Evolutionary conservation across 805 yeast genomes (phyloP), one percentile per base, ranked within the genome.

Genomic region (Ogataea henricii): DNA sequence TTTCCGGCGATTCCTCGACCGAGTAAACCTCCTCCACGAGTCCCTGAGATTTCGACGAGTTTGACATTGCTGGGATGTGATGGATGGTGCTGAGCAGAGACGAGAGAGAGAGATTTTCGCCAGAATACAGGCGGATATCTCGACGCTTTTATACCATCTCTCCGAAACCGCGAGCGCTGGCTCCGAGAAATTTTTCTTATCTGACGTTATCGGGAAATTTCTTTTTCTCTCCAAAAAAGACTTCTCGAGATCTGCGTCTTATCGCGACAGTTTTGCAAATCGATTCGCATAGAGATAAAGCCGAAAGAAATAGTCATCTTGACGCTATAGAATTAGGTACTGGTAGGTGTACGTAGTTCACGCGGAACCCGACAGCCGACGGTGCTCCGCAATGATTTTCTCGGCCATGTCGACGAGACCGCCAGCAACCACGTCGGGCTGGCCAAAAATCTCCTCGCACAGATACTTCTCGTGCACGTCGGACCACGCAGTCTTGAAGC

Each of bases 401-500:
- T 60, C 51, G 8, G 66, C 68, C 59, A 63, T 60, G 38, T 64
- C 68, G 14, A 62, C 52, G 21, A 64, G 54, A 8, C 65, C 64
- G 3, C 42, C 57, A 10, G 65, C 66, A 29, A 63, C 33, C 27
- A 64, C 57, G 52, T 64, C 67, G 8, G 68, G 65, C 18, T 51
- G 35, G 12, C 68, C 68, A 45, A 64, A 64, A 23, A 64, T 52
- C 23, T 62, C 68, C 18, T 43, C 39, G 46, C 67, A 63, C 37
- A 66, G 65, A 27, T 55, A 62, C 23, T 53, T 52, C 40, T 64
- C 68, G 41, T 64, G 64, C 32, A 64, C 67, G 36, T 49, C 53
- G 20, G 64, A 54, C 68, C 68, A 64, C 9, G 68, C 68, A 33
- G 68, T 64, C 27, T 48, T 47, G 46, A 64, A 64, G 2, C 66